Percentiles rank a stretch among this genome's conserved stretches.
Evolutionary conservation across 2,329 filamentous ascomycete genomes (phyloP).

Genomic region (Trichoderma atrobrunneum): DNA sequence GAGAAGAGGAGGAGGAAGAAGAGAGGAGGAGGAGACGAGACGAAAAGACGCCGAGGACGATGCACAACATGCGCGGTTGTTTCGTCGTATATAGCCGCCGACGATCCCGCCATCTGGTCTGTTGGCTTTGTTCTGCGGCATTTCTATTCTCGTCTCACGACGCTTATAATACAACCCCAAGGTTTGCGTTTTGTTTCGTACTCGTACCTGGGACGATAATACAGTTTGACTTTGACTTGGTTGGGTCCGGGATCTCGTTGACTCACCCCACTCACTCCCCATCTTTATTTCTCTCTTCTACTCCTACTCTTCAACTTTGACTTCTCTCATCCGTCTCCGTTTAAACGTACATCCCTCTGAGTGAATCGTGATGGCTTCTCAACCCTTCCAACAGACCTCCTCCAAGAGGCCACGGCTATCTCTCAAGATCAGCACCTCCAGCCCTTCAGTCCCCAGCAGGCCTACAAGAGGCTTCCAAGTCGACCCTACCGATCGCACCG

Average conservation of each 20-base stretch:
- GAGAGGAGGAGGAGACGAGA: not conserved
- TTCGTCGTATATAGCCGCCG: constrained; percentile 19
- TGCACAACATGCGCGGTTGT: constrained; percentile 15
- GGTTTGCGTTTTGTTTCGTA: not conserved
- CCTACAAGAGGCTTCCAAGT: constrained; percentile 35
- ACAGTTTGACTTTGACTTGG: not conserved
- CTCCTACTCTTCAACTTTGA: not conserved
- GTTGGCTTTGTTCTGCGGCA: constrained; percentile 7
- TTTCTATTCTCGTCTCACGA: constrained; percentile 9
- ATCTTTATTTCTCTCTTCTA: not conserved
- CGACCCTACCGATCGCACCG: constrained; percentile 58
- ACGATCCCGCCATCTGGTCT: not conserved
- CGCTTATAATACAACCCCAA: not conserved
- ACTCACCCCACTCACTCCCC: not conserved
- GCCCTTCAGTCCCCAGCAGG: constrained; percentile 28
- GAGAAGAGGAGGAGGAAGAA: not conserved
- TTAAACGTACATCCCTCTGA: not conserved
- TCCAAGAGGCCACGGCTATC: constrained; percentile 55
- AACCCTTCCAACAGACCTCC: constrained; percentile 15
- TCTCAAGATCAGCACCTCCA: constrained; percentile 51
- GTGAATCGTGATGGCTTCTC: constrained; percentile 36
- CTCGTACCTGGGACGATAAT: not conserved
- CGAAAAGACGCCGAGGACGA: not conserved
- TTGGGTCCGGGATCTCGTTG: not conserved
- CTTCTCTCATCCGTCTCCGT: not conserved